Base-by-base conservation (phyloP, 129 eudicot genomes). In the Logfia minima region DNA sequence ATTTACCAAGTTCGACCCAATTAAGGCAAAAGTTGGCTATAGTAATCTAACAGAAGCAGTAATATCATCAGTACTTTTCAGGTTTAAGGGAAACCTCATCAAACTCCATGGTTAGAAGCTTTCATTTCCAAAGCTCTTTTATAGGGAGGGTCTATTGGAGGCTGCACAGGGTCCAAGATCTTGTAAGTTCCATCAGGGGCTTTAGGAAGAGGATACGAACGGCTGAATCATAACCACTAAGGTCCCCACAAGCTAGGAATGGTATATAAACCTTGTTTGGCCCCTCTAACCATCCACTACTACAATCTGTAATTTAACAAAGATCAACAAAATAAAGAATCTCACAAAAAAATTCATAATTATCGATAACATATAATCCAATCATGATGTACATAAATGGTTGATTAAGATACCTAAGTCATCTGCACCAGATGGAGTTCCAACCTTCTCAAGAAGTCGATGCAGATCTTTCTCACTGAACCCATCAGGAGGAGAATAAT, bases 241-340 rank as follows among this genome's bases (percentile, higher is more conserved):
- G 96, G 85, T 95, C 97, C 23, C 97, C 99, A 48, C 99, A 95
- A 22, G 99, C 99, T 77, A 94, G 76, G 76, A 94, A 89, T 16
- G 99, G 99, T 65, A 94, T 95, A 37, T 95, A 95, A 66, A 95
- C 89, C 89, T 91, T 94, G 80, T 94, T 91, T 74, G 92, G 88
- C 58, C 99, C 97, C 82, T 94, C 99, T 32, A 89, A 78, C 99
- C 99, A 95, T 56, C 90, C 99, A 67, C 99, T 95, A 74, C 97
- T 95, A 74, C 99, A 95, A 89, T 95, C 99, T 94, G 89, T 80
- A 58, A 65, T 71, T 61, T 41, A 32, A 76, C 73, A 66, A 29
- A 65, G 39, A 60, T 60, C 41, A 37, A 73, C 37, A 35, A 31
- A 65, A 53, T 18, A 24, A 43, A 18, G 31, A 64, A 21, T 6